Evolutionary conservation across 1,284 basidiomycete species (phyloP).

Genomic region (Lentinus polychrous): DNA sequence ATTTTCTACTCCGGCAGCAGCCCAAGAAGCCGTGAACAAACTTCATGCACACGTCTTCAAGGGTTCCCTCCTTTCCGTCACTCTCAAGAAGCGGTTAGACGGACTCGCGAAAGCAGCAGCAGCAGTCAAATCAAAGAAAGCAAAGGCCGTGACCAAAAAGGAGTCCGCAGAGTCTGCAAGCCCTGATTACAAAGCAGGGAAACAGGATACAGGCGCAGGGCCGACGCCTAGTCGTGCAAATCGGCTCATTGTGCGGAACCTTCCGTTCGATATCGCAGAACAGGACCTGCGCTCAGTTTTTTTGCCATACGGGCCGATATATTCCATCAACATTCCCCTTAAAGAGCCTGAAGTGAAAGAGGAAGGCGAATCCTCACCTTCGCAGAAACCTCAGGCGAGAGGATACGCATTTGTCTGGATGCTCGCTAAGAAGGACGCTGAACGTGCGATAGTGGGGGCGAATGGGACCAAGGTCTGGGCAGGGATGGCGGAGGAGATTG

Average conservation of each 20-base stretch:
- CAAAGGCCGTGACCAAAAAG: constrained; percentile 13
- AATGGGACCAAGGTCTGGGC: constrained; percentile 74
- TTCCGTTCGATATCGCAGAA: constrained; percentile 78
- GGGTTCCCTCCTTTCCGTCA: constrained; percentile 80
- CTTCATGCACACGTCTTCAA: constrained; percentile 95
- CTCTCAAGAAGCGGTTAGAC: constrained; percentile 85
- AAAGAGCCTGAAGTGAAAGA: constrained; percentile 22
- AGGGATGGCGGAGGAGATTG: constrained; percentile 60
- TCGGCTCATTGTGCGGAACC: constrained; percentile 87
- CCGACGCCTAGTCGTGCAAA: constrained; percentile 62
- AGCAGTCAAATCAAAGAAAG: constrained; percentile 17
- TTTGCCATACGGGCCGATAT: constrained; percentile 83
- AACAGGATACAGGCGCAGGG: constrained; percentile 13
- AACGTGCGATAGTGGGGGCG: constrained; percentile 75
- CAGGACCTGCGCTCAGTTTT: constrained; percentile 86
- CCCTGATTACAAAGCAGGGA: constrained; percentile 19
- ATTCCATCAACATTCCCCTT: constrained; percentile 79
- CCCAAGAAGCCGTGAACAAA: constrained; percentile 71
- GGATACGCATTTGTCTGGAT: constrained; percentile 98
- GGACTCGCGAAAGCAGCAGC: constrained; percentile 47
- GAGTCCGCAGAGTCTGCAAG: constrained; percentile 10
- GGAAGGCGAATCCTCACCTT: constrained; percentile 17
- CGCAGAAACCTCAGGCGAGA: constrained; percentile 33
- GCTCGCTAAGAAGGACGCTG: constrained; percentile 80
- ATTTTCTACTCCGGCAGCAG: constrained; percentile 68